phyloP scores from a whole-genome alignment of 129 eudicot species.

The Flaveria bidentis region DNA sequence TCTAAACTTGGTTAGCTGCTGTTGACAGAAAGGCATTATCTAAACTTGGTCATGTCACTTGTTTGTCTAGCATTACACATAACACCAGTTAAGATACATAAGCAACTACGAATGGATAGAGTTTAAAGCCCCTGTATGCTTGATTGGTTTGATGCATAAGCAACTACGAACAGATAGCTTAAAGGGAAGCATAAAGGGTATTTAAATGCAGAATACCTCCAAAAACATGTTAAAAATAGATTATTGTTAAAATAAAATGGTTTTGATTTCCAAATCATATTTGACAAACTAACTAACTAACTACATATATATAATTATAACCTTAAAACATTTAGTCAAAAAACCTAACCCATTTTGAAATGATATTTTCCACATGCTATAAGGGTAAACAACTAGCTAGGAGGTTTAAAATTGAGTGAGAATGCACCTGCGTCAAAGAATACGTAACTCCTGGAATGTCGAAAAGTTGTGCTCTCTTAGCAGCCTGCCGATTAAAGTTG shows the following conservation, averaged over 20 bases:
- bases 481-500: slow-evolving; percentile 46
- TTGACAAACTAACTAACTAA: neutral
- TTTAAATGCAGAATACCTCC: neutral
- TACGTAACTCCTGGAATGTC: slow-evolving; percentile 96
- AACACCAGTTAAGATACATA: neutral
- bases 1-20: neutral
- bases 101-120: no score
- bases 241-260: no score
- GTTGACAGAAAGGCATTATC: neutral
- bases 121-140: no score
- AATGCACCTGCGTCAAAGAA: slow-evolving; percentile 76
- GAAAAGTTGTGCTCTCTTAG: slow-evolving; percentile 89
- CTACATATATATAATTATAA: no score
- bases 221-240: neutral
- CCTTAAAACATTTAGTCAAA: neutral
- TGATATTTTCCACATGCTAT: neutral
- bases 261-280: neutral
- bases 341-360: neutral
- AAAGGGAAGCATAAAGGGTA: no score
- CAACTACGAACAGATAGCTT: no score
- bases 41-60: neutral
- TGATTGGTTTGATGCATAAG: no score
- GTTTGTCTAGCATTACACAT: neutral
- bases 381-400: neutral
- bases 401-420: neutral